These are phyloP conservation scores for Clitopilus passeckerianus DNA, from an alignment of 768 basidiomycete species.

Conservation along the genomic window DNA sequence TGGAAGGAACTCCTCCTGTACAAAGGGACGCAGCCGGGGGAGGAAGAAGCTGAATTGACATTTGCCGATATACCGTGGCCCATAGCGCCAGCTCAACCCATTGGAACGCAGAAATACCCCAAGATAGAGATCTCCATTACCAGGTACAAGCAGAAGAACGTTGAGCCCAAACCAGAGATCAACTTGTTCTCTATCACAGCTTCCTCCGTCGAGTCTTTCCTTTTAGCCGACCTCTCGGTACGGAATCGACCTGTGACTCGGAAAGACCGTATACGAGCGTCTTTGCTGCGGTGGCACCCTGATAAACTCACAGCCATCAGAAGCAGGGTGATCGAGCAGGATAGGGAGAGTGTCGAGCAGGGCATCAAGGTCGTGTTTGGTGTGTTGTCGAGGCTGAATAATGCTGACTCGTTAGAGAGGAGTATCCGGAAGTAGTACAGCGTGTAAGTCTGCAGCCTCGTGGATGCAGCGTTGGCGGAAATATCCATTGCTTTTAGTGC, in stretches of 20 bases:
- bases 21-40: slow-evolving; percentile 8
- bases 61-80: slow-evolving; percentile 70
- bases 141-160: neutral
- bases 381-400: slow-evolving; percentile 26
- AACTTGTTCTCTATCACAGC: slow-evolving; percentile 28
- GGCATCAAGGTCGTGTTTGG: slow-evolving; percentile 40
- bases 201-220: slow-evolving; percentile 40
- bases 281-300: slow-evolving; percentile 65
- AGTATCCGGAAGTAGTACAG: neutral
- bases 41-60: slow-evolving; percentile 14
- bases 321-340: slow-evolving; percentile 36
- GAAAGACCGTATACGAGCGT: slow-evolving; percentile 52
- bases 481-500: neutral
- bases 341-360: slow-evolving; percentile 36
- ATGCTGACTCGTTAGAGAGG: slow-evolving; percentile 6
- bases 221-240: slow-evolving; percentile 41
- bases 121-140: neutral
- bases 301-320: slow-evolving; percentile 51
- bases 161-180: slow-evolving; percentile 6
- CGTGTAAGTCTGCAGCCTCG: neutral
- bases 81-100: slow-evolving; percentile 11
- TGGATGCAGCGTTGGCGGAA: neutral
- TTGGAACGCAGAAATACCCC: neutral
- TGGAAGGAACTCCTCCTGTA: slow-evolving; percentile 38
- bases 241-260: slow-evolving; percentile 32